phyloP scores from a whole-genome alignment of 257 asterid genomes.

The Solanum lycopersicoides region DNA sequence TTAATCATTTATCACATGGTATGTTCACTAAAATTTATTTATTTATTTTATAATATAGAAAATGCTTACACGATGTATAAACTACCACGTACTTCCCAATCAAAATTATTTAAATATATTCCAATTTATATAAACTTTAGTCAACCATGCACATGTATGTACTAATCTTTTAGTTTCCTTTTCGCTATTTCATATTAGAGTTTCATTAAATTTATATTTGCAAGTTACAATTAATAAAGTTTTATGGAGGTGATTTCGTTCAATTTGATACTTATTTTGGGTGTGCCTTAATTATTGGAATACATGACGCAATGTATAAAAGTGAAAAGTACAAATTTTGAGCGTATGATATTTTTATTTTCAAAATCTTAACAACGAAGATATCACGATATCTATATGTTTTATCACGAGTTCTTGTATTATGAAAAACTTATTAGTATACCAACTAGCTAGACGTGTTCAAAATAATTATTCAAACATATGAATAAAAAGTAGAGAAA shows the following conservation, averaged over 20 bases:
- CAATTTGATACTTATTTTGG: background rate
- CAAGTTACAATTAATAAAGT: background rate
- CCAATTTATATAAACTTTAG: background rate
- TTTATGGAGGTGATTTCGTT: background rate
- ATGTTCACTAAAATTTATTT: background rate
- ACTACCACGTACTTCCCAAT: background rate
- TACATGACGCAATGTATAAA: background rate
- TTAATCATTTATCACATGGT: background rate
- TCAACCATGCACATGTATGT: background rate
- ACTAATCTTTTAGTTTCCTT: background rate
- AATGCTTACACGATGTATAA: background rate
- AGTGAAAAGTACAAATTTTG: background rate
- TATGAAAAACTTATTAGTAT: background rate
- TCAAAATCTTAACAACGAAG: background rate
- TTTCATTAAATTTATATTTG: background rate
- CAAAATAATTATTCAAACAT: background rate
- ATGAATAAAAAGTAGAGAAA: background rate
- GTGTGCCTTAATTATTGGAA: background rate
- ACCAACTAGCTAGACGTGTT: background rate
- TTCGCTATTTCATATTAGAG: accelerated
- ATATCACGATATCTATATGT: background rate
- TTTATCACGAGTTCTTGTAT: background rate
- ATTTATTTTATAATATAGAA: background rate
- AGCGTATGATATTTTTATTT: background rate
- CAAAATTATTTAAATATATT: background rate